Percentiles rank a stretch among this genome's conserved stretches.
Evolutionary conservation across 129 eudicot genomes (phyloP).

Genomic region (Heracleum sosnowskyi): DNA sequence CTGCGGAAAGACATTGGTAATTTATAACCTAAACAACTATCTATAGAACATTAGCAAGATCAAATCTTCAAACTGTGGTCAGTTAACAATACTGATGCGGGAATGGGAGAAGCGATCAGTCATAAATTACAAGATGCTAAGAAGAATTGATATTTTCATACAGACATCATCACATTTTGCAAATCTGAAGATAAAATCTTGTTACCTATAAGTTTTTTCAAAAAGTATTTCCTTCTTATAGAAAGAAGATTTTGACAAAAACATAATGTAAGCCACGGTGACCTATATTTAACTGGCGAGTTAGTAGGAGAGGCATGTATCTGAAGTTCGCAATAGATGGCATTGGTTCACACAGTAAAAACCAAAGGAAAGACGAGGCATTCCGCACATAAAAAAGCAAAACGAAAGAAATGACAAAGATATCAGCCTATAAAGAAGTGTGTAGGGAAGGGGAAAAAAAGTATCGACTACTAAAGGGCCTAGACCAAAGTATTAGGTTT

Average conservation of each 20-base stretch:
- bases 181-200: too few relatives aligned
- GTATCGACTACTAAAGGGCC: neutral
- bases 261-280: too few relatives aligned
- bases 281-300: neutral
- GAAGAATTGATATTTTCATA: neutral
- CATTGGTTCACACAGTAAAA: neutral
- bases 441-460: neutral
- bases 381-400: neutral
- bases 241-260: too few relatives aligned
- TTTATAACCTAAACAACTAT: neutral
- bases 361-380: neutral
- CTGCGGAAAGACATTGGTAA: constrained; percentile 25
- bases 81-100: neutral
- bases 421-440: too few relatives aligned
- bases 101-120: neutral
- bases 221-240: too few relatives aligned
- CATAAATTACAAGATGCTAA: neutral
- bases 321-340: neutral
- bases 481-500: neutral
- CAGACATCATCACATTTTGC: neutral
- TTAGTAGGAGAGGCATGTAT: neutral
- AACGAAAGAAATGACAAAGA: too few relatives aligned
- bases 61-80: neutral
- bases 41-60: neutral
- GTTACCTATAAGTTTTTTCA: too few relatives aligned